A percentile compares a stretch with the other conserved stretches of the same genome.
Evolutionary conservation across 1,139 yeast genomes (phyloP).

Genomic region (Debaryomyces robertsiae): DNA sequence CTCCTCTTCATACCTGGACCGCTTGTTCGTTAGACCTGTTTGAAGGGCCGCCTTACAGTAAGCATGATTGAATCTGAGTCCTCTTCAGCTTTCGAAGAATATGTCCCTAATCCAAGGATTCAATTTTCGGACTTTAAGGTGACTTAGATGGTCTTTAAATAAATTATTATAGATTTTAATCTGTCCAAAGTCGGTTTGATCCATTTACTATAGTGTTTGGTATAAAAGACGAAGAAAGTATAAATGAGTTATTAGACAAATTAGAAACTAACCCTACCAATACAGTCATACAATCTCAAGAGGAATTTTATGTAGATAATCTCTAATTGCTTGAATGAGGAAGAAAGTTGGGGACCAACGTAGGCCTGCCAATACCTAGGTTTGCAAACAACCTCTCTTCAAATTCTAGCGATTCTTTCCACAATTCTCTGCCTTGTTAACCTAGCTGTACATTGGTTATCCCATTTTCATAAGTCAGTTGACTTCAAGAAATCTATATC

Average conservation of each 20-base stretch:
- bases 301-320: too few species aligned
- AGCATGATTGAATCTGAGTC: conserved; percentile 52
- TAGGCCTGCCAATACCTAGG: conserved; percentile 54
- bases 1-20: too few species aligned
- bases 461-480: conserved; percentile 11
- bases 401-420: conserved; percentile 46
- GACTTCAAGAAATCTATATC: conserved; percentile 27
- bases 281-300: too few species aligned
- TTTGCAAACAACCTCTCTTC: conserved; percentile 45
- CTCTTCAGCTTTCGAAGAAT: conserved; percentile 45
- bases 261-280: too few species aligned
- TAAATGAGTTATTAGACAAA: too few species aligned
- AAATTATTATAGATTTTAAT: too few species aligned
- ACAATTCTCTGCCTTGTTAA: conserved; percentile 40
- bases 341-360: conserved; percentile 47
- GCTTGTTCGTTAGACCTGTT: too few species aligned
- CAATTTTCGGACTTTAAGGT: conserved; percentile 54
- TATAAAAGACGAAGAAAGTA: too few species aligned
- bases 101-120: conserved; percentile 51
- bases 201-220: too few species aligned
- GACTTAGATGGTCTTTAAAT: conserved; percentile 38
- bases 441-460: conserved; percentile 18
- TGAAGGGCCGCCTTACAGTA: conserved; percentile 58
- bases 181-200: too few species aligned
- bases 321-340: too few species aligned